Conservation (phyloP, 2,329 filamentous ascomycete species). For the Periconia sp. region DNA sequence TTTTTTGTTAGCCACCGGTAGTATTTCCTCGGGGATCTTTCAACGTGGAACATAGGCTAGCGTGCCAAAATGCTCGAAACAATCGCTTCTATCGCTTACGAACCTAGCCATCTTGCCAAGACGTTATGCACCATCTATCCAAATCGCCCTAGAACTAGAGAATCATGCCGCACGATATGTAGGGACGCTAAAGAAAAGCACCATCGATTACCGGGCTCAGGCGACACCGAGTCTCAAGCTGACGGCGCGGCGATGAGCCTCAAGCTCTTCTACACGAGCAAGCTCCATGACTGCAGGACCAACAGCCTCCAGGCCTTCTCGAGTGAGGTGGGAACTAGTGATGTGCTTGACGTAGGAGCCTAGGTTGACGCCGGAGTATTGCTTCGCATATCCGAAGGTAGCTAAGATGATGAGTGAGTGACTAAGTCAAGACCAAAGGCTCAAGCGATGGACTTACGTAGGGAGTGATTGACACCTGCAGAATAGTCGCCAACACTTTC, state of each 20-base stretch:
- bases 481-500: constrained; percentile 98
- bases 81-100: constrained; percentile 3
- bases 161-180: not conserved
- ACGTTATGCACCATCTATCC: not conserved
- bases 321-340: constrained; percentile 88
- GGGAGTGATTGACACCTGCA: constrained; percentile 94
- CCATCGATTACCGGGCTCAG: too few relatives aligned
- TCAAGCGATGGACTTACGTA: constrained; percentile 72
- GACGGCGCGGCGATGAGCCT: constrained; percentile 84
- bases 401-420: constrained; percentile 59
- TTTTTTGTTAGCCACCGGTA: not conserved
- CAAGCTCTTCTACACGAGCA: constrained; percentile 90
- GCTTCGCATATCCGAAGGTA: constrained; percentile 96
- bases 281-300: constrained; percentile 92
- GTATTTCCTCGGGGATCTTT: not conserved
- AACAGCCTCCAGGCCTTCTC: constrained; percentile 83
- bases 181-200: not conserved
- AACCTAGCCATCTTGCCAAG: not conserved
- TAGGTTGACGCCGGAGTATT: constrained; percentile 97
- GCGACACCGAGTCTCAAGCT: constrained; percentile 63
- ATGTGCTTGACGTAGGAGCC: constrained; percentile 98
- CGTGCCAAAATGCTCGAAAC: constrained; percentile 1
- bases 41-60: not conserved
- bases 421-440: too few relatives aligned
- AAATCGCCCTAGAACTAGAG: not conserved